A percentile compares a stretch with the other conserved stretches of the same genome.
These are phyloP conservation scores for Amanita inopinata DNA, from an alignment of 768 basidiomycete species.

Conservation along the genomic window DNA sequence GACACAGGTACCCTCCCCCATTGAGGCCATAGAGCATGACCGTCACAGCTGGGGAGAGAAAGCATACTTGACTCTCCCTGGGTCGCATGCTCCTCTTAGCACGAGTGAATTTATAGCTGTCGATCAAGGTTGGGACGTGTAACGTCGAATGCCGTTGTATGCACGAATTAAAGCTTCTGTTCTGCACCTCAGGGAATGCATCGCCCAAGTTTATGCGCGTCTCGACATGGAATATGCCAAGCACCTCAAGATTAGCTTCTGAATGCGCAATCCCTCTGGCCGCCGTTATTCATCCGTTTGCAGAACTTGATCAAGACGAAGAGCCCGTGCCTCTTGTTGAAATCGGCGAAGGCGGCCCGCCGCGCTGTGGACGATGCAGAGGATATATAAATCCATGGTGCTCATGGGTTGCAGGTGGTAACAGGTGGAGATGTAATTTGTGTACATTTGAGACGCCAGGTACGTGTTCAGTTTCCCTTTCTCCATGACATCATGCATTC, in stretches of 20 bases:
- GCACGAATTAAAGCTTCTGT: not conserved
- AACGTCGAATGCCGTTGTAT: no score
- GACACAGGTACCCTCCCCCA: constrained; percentile 85
- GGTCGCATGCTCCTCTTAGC: constrained; percentile 65
- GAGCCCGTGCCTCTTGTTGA: constrained; percentile 75
- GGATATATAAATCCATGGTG: constrained; percentile 95
- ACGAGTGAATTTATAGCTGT: constrained; percentile 83
- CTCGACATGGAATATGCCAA: constrained; percentile 85
- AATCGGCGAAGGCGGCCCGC: constrained; percentile 62
- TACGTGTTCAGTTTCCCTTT: no score
- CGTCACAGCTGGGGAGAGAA: constrained; percentile 69
- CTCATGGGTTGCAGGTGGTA: constrained; percentile 72
- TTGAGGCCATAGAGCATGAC: constrained; percentile 71
- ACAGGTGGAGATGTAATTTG: constrained; percentile 87
- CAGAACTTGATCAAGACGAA: constrained; percentile 67
- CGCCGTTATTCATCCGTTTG: constrained; percentile 85
- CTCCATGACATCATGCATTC: no score
- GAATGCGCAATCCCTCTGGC: constrained; percentile 82
- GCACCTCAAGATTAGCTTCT: constrained; percentile 63
- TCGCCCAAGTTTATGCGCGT: constrained; percentile 85
- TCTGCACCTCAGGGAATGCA: constrained; percentile 55
- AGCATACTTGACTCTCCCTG: constrained; percentile 48
- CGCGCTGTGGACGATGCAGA: constrained; percentile 76
- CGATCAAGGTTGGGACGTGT: constrained; percentile 87
- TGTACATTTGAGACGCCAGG: constrained; percentile 81